phyloP scores from a whole-genome alignment of 495 filamentous ascomycete genomes.

The Talaromyces wortmannii region DNA sequence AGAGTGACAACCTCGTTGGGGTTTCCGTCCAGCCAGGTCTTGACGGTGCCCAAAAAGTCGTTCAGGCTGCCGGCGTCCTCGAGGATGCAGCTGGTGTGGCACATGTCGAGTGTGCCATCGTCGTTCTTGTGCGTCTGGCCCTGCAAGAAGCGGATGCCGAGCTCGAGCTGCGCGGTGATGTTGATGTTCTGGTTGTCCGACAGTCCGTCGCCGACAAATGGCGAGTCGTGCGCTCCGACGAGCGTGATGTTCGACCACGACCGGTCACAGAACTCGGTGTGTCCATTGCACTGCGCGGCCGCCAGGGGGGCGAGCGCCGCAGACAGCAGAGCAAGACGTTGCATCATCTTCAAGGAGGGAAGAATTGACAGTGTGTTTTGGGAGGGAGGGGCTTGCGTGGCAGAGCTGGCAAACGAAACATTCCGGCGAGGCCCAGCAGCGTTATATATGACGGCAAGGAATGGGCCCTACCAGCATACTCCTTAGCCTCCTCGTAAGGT shows the following conservation, averaged over 20 bases:
- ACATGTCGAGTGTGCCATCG: constrained; percentile 48
- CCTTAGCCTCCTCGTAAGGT: no score
- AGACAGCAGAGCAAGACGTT: neutral
- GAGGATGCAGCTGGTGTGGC: constrained; percentile 58
- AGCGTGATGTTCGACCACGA: constrained; percentile 60
- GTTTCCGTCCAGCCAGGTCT: constrained; percentile 57
- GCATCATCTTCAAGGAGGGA: neutral
- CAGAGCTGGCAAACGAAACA: no score
- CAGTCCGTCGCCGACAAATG: constrained; percentile 55
- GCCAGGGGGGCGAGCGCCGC: neutral
- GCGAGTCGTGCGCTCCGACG: constrained; percentile 62
- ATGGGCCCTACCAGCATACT: no score
- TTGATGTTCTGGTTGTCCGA: constrained; percentile 63
- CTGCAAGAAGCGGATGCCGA: constrained; percentile 64
- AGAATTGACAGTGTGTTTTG: neutral
- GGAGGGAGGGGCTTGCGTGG: neutral
- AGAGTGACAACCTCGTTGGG: constrained; percentile 65
- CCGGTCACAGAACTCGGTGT: constrained; percentile 50
- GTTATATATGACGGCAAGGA: no score
- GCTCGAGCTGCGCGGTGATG: constrained; percentile 56
- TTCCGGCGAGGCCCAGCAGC: no score
- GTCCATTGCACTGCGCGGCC: constrained; percentile 55
- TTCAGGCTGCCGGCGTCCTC: constrained; percentile 58
- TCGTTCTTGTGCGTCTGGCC: constrained; percentile 55
- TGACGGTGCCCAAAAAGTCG: constrained; percentile 50